Evolutionary conservation across 2,329 filamentous ascomycete species (phyloP), one percentile per base, ranked within the genome.

Genomic region (Cercospora sesami): DNA sequence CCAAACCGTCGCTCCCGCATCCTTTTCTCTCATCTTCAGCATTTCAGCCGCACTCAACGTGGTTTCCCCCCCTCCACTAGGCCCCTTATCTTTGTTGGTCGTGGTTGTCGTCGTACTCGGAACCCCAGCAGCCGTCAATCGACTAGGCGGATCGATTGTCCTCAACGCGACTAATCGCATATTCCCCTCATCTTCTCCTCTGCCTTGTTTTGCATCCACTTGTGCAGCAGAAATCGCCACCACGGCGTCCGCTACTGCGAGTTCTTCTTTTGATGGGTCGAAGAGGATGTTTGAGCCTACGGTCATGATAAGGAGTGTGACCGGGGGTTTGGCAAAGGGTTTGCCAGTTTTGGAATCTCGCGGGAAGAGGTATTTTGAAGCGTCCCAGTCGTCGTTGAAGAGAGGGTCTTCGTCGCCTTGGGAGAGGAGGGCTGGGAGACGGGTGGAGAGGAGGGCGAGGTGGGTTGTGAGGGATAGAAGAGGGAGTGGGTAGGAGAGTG

Each of bases 341-440:
- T 69, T 67, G 4, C 73, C 69, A 18, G 72, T 36, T 73, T 75
- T 14, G 28, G 60, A 80, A 77, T 68, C 62, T 14, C 68, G 63
- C 1, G 89, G 86, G 81, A 96, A 99, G 31, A 99, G 83, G 66
- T 89, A 89, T 18, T 88, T 85, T 0, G 93, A 89, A 16, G 91
- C 91, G 71, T 91, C 92, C 95, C 95, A 99, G 82, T 99, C 95
- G 81, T 99, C 95, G 82, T 97, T 91, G 81, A 99, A 99, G 78
- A 97, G 89, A 12, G 95, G 95, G 75, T 99, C 95, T 82, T 99
- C 95, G 81, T 98, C 94, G 67, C 88, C 87, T 79, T 96, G 91
- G 1, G 94, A 97, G 78, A 92, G 92, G 62, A 97, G 85, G 28
- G 89, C 87, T 7, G 95, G 95, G 2, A 98, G 85, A 71, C 91